phyloP scores from a whole-genome alignment of 1,284 basidiomycete genomes.

The Chondrostereum purpureum region DNA sequence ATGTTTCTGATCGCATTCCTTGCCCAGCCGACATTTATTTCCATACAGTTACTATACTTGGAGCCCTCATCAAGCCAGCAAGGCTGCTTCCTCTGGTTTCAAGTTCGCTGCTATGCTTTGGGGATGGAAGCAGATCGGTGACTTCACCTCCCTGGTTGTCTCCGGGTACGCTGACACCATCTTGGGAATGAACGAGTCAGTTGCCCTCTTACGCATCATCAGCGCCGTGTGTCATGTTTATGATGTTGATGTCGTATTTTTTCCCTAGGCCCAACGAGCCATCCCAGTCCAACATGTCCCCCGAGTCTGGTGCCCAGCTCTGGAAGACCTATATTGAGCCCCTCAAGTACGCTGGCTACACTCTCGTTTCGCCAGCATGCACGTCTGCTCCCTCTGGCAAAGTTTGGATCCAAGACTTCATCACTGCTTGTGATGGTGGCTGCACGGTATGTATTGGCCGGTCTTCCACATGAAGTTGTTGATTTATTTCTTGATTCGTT shows the following conservation, averaged over 20 bases:
- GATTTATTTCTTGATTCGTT: not conserved
- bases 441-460: conserved; percentile 40
- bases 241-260: too few relatives aligned
- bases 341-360: conserved; percentile 49
- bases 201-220: not conserved
- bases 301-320: conserved; percentile 40
- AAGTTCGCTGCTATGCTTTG: conserved; percentile 65
- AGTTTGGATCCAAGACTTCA: conserved; percentile 55
- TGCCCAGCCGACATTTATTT: not conserved
- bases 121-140: conserved; percentile 42
- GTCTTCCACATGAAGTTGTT: not conserved
- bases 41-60: conserved; percentile 50
- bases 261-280: conserved; percentile 37
- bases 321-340: conserved; percentile 64
- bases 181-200: conserved; percentile 70
- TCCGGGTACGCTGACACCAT: conserved; percentile 45
- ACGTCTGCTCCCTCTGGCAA: conserved; percentile 54
- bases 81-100: conserved; percentile 35
- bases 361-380: conserved; percentile 58
- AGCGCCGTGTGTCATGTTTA: too few relatives aligned
- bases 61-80: conserved; percentile 36
- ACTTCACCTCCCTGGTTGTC: conserved; percentile 38
- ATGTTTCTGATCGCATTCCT: conserved; percentile 3
- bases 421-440: conserved; percentile 36
- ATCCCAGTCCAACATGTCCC: conserved; percentile 54